Conservation (phyloP, 768 basidiomycete species). For the Lentinula lateritia region DNA sequence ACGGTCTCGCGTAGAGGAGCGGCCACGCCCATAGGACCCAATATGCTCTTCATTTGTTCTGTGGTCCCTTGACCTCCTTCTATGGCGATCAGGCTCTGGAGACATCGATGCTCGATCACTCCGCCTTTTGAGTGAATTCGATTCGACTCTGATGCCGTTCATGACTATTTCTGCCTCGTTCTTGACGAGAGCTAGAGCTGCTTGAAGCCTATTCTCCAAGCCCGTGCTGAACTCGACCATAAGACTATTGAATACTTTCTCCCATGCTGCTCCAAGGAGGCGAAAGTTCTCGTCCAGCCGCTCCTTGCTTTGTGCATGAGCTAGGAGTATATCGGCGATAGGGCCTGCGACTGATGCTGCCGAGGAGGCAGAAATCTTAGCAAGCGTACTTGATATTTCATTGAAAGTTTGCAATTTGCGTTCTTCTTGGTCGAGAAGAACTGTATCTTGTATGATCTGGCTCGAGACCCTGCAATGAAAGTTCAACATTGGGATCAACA, state of each 20-base stretch:
- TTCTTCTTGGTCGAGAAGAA: slow-evolving; percentile 37
- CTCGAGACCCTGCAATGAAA: slow-evolving; percentile 33
- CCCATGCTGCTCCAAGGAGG: slow-evolving; percentile 42
- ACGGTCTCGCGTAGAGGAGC: background rate
- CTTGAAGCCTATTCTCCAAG: slow-evolving; percentile 27
- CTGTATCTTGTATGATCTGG: slow-evolving; percentile 37
- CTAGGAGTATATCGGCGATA: slow-evolving; percentile 37
- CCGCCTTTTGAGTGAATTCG: slow-evolving; percentile 6
- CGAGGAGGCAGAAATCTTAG: slow-evolving; percentile 36
- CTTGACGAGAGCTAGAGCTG: slow-evolving; percentile 26
- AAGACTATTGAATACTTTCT: slow-evolving; percentile 36
- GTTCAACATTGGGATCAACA: background rate
- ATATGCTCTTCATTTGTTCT: background rate
- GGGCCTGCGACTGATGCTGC: slow-evolving; percentile 37
- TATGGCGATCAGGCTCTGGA: background rate
- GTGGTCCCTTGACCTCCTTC: background rate
- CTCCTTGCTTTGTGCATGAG: slow-evolving; percentile 36
- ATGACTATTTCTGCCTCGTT: slow-evolving; percentile 20
- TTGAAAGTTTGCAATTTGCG: slow-evolving; percentile 44
- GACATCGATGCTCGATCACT: background rate
- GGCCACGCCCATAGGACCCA: background rate
- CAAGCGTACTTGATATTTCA: slow-evolving; percentile 41
- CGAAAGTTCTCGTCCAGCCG: slow-evolving; percentile 32
- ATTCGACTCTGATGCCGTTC: slow-evolving; percentile 5
- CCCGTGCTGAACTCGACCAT: slow-evolving; percentile 33